These are phyloP conservation scores for Neopestalotiopsis sp. DNA, from an alignment of 2,329 filamentous ascomycete genomes.

Conservation along the genomic window DNA sequence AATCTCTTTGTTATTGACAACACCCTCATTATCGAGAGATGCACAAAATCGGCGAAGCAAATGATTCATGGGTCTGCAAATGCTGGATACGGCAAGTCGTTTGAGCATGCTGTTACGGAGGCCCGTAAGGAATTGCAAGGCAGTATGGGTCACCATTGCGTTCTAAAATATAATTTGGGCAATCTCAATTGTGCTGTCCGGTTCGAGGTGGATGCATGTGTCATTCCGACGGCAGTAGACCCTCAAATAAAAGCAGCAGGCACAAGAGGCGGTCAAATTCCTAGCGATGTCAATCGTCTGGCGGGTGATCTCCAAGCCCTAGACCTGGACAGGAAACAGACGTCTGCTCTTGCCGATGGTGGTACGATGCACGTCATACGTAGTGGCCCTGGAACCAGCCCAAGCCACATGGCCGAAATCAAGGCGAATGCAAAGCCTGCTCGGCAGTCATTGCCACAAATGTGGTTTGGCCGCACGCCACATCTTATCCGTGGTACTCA, in stretches of 20 bases:
- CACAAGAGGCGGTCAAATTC: neutral
- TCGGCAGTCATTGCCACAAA: neutral
- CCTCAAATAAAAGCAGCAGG: neutral
- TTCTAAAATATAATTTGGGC: neutral
- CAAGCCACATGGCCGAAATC: constrained; percentile 4
- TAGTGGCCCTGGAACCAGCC: neutral
- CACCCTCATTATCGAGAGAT: constrained; percentile 27
- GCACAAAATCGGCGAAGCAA: constrained; percentile 14
- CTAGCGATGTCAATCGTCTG: neutral
- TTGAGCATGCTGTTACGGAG: neutral
- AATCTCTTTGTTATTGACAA: constrained; percentile 19
- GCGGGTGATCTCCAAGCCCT: neutral
- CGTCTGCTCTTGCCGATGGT: neutral
- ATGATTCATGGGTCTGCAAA: neutral
- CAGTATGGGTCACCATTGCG: constrained; percentile 4
- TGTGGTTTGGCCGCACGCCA: constrained; percentile 2
- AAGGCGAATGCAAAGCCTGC: neutral
- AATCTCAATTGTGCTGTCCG: neutral
- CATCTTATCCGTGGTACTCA: neutral
- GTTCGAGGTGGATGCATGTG: constrained; percentile 4
- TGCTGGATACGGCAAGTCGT: constrained; percentile 3
- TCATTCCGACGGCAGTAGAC: neutral
- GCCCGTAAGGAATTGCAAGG: neutral
- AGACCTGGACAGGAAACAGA: neutral
- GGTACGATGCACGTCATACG: neutral